Evolutionary conservation across 331 rosid genomes (phyloP).

Genomic region (Quercus phellos): DNA sequence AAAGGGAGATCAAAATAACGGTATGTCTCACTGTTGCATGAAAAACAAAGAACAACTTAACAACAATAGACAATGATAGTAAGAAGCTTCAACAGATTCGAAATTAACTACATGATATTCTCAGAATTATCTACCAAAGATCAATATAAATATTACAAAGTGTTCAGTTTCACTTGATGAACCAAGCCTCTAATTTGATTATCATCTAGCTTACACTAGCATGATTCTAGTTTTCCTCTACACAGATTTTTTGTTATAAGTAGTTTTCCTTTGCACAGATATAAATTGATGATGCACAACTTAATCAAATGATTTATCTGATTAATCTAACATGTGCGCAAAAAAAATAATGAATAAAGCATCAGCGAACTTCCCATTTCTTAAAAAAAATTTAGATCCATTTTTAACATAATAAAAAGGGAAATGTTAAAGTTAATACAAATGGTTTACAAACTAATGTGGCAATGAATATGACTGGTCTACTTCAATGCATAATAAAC

Average conservation of each 20-base stretch:
- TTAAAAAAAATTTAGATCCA: background rate
- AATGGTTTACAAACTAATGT: too few species aligned
- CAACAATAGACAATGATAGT: background rate
- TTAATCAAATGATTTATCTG: background rate
- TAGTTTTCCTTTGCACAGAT: background rate
- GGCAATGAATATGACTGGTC: too few species aligned
- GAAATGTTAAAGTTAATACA: too few species aligned
- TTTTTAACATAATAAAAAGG: background rate
- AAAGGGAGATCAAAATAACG: constrained; percentile 49
- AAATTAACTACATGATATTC: background rate
- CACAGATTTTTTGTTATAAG: too few species aligned
- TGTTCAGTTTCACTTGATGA: background rate
- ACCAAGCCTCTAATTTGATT: background rate
- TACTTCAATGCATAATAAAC: too few species aligned
- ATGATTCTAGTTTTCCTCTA: background rate
- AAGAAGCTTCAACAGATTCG: constrained; percentile 2
- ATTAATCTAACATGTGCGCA: background rate
- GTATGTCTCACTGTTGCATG: constrained; percentile 46
- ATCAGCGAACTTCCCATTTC: background rate
- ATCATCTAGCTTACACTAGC: background rate
- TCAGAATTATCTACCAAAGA: background rate
- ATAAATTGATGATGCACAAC: too few species aligned
- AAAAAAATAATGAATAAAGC: background rate
- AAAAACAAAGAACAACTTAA: background rate
- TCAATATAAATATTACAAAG: background rate